phyloP scores from a whole-genome alignment of 2,329 filamentous ascomycete genomes.

The Pyricularia sp. region DNA sequence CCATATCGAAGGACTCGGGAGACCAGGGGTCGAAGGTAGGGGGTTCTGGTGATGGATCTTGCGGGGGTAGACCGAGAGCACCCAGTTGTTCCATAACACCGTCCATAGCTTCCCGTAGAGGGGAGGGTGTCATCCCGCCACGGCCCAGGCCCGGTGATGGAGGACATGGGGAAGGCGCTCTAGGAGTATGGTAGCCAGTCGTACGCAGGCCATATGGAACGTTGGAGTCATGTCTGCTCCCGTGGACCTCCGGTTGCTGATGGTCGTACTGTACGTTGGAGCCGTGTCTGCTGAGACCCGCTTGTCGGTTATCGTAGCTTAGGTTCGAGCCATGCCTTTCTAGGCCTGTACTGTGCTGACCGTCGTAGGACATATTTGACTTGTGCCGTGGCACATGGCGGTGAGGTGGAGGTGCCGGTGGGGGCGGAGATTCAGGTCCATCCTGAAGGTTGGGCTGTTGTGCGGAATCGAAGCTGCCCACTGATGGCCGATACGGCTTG shows the following conservation, averaged over 20 bases:
- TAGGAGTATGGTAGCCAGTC: conserved; percentile 41
- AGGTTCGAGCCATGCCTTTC: conserved; percentile 28
- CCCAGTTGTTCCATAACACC: conserved; percentile 94
- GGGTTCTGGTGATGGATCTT: conserved; percentile 42
- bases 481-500: conserved; percentile 9
- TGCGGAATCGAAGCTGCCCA: conserved; percentile 7
- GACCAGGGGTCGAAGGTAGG: conserved; percentile 73
- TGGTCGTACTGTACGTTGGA: conserved; percentile 11
- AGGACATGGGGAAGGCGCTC: conserved; percentile 53
- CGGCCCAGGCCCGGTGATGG: conserved; percentile 55
- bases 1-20: conserved; percentile 69
- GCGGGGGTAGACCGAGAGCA: conserved; percentile 62
- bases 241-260: conserved; percentile 6
- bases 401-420: conserved; percentile 76
- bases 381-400: conserved; percentile 44
- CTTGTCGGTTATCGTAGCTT: conserved; percentile 21
- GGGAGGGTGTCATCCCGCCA: conserved; percentile 72
- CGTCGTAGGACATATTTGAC: conserved; percentile 22
- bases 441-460: conserved; percentile 10
- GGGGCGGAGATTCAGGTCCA: conserved; percentile 55
- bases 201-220: conserved; percentile 29
- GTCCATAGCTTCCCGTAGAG: conserved; percentile 90
- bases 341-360: conserved; percentile 9
- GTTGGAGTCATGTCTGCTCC: conserved; percentile 10
- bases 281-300: conserved; percentile 10